These are phyloP conservation scores for Aureobasidium sp. DNA, from an alignment of 2,329 filamentous ascomycete genomes.

Conservation along the genomic window DNA sequence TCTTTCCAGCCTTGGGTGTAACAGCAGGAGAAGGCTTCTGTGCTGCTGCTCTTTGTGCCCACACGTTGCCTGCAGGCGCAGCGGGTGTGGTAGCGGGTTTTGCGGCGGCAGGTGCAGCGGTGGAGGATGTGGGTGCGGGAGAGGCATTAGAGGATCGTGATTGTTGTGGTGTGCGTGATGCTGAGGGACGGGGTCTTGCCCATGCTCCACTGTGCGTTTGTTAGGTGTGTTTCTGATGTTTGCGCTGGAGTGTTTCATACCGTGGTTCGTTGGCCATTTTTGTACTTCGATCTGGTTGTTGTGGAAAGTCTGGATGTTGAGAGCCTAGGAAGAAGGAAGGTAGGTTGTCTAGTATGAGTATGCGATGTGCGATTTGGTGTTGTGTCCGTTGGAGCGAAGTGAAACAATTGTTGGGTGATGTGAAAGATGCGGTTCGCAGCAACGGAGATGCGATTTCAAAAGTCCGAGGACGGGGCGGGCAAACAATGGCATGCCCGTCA, in stretches of 20 bases:
- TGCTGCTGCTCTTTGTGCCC: neutral
- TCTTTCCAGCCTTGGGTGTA: neutral
- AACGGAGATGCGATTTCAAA: neutral
- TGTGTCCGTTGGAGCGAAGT: too few relatives aligned
- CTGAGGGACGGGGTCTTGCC: neutral
- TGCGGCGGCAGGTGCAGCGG: neutral
- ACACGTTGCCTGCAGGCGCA: conserved; percentile 4
- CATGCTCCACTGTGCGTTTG: neutral
- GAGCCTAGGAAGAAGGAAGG: too few relatives aligned
- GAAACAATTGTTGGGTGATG: neutral
- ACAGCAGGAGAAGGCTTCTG: neutral
- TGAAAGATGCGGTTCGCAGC: neutral
- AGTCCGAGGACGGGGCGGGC: neutral
- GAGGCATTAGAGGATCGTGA: conserved; percentile 8
- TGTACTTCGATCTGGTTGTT: neutral
- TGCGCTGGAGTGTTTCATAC: neutral
- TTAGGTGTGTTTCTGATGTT: neutral
- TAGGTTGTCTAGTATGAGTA: neutral
- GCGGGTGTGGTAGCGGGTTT: neutral
- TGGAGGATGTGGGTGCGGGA: neutral
- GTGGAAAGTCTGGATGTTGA: too few relatives aligned
- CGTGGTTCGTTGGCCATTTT: conserved; percentile 7
- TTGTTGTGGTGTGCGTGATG: neutral
- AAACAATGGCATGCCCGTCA: neutral
- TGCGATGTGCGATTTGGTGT: neutral